Base-by-base conservation (phyloP, 495 filamentous ascomycete species). In the Neurospora cerealis region DNA sequence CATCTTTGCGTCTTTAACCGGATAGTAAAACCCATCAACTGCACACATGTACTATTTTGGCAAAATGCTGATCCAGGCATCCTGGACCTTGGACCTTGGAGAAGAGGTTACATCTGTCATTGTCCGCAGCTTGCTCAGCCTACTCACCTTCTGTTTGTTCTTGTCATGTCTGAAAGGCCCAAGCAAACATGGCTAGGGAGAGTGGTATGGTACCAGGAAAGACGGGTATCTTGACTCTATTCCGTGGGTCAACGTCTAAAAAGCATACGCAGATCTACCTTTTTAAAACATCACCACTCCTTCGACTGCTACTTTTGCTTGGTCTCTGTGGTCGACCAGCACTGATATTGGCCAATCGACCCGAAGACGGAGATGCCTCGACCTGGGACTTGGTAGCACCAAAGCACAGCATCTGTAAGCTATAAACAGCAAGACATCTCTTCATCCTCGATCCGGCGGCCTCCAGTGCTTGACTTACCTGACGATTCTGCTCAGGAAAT, bases 21-120 rank as follows among this genome's bases (percentile, higher is more conserved):
- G 75, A 77, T 74, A 75, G 37, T 72, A 75, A 41, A 70, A 11
- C n/a, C 73, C 60, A 71, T 75, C 71, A 78, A 77, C 74, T 76
- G 70, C 72, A 75, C 75, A 77, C 74, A 77, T 69, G 32, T 71
- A 60, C 72, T 77, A 72, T 78, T 76, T 78, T 78, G 77, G 77
- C 71, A 78, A 75, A 78, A 78, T 78, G 77, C 69, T 69, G 75
- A 77, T 78, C 77, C 74, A 70, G 69, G 71, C 62, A 17, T 66
- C 40, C 42, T 32, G 71, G 15, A 66, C 28, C 54, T 60, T 60
- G 48, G 48, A 15, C n/a, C 48, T 54, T 77, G 75, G 71, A 73
- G 48, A 72, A 73, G 41, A 73, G 41, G 73, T 72, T 39, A 36
- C 41, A 28, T 69, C 69, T 10, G 70, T 71, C 74, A 44, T 48